Conservation (phyloP, 495 filamentous ascomycete genomes). For the Thozetella sp. region DNA sequence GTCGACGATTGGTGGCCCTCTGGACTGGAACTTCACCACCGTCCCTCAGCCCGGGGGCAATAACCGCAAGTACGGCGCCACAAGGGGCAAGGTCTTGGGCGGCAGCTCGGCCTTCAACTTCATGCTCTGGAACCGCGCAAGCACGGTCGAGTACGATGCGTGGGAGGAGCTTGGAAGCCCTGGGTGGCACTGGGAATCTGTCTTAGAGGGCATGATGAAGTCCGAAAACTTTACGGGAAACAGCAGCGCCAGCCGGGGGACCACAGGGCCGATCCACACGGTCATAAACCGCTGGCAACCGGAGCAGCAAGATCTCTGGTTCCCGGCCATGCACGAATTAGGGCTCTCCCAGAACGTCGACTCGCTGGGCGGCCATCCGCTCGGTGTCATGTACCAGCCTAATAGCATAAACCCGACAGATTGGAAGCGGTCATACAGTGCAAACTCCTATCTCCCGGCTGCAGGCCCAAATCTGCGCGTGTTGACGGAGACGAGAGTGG, state of each 20-base stretch:
- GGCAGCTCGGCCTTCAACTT: slow-evolving; percentile 10
- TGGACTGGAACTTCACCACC: slow-evolving; percentile 49
- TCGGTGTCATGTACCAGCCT: neutral
- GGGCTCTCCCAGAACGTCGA: neutral
- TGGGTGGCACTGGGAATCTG: slow-evolving; percentile 21
- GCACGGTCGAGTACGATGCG: slow-evolving; percentile 45
- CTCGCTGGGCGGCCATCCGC: neutral
- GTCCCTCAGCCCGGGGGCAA: slow-evolving; percentile 26
- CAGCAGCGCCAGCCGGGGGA: neutral
- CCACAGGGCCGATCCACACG: neutral
- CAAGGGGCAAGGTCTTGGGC: slow-evolving; percentile 7
- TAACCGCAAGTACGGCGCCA: neutral
- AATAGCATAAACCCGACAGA: neutral
- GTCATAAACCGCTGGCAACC: neutral
- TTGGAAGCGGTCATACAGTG: neutral
- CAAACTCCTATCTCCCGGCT: neutral
- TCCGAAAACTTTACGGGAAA: slow-evolving; percentile 11
- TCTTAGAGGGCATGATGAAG: slow-evolving; percentile 21
- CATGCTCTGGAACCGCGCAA: slow-evolving; percentile 41
- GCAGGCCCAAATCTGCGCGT: neutral
- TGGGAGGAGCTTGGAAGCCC: slow-evolving; percentile 58
- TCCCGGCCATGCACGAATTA: neutral
- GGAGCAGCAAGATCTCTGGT: neutral
- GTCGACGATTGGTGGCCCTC: slow-evolving; percentile 33
- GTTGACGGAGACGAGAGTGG: neutral